Evolutionary conservation across 805 yeast species (phyloP).

Genomic region (Sugiyamaella americana): DNA sequence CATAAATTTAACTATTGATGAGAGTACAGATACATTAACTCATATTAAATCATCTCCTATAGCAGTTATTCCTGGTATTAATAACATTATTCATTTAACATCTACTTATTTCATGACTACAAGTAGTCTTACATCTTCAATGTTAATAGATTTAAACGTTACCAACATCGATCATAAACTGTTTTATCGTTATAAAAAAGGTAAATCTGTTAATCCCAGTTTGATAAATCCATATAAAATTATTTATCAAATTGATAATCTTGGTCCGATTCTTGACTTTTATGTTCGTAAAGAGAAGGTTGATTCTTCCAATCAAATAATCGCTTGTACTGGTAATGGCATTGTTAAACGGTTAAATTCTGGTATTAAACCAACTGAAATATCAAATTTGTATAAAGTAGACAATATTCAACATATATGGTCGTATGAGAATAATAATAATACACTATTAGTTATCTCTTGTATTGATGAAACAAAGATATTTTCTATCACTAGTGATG

Average conservation of each 20-base stretch:
- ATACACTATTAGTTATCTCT: neutral
- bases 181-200: neutral
- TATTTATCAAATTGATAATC: conserved; percentile 2
- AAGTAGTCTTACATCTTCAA: neutral
- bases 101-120: neutral
- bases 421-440: neutral
- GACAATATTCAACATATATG: neutral
- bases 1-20: neutral
- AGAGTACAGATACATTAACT: neutral
- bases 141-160: neutral
- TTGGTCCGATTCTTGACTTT: conserved; percentile 4
- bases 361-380: neutral
- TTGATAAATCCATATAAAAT: neutral
- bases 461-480: neutral
- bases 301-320: neutral
- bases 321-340: neutral
- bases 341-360: neutral
- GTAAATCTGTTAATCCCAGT: neutral
- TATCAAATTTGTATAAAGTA: neutral
- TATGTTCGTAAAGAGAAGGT: neutral
- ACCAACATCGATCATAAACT: neutral
- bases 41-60: neutral
- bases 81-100: neutral
- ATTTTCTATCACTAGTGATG: neutral
- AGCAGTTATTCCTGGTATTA: neutral